Conservation (phyloP, 768 basidiomycete genomes). For the Vishniacozyma victoriae region DNA sequence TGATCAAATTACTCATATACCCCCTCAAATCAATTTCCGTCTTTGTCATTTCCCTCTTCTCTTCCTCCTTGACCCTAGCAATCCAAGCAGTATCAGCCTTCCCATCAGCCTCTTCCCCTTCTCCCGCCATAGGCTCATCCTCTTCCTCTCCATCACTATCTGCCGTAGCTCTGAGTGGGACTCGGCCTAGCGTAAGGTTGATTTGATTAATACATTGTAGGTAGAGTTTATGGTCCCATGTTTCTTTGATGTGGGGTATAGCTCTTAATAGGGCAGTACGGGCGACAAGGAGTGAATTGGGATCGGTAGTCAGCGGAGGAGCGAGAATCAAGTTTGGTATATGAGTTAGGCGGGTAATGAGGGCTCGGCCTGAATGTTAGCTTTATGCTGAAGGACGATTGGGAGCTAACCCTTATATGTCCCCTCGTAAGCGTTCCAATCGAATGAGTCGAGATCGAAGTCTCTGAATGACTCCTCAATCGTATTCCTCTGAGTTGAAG, state of each 20-base stretch:
- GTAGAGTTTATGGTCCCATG: slow-evolving; percentile 19
- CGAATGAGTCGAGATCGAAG: slow-evolving; percentile 19
- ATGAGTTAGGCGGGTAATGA: slow-evolving; percentile 31
- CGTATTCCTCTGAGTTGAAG: too few relatives aligned
- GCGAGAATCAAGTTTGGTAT: slow-evolving; percentile 15
- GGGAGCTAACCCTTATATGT: slow-evolving; percentile 27
- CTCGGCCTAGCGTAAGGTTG: neutral
- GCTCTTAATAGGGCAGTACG: slow-evolving; percentile 16
- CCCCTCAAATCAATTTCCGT: slow-evolving; percentile 91
- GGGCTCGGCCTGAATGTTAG: slow-evolving; percentile 24
- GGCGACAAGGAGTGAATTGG: slow-evolving; percentile 14
- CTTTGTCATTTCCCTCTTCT: slow-evolving; percentile 68
- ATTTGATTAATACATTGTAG: slow-evolving; percentile 1
- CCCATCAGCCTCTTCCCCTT: slow-evolving; percentile 5
- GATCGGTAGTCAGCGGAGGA: slow-evolving; percentile 4
- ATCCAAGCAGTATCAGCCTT: slow-evolving; percentile 61
- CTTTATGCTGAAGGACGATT: neutral
- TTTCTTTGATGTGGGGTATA: slow-evolving; percentile 23
- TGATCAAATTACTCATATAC: slow-evolving; percentile 94
- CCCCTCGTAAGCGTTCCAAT: slow-evolving; percentile 31
- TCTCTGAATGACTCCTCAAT: slow-evolving; percentile 3
- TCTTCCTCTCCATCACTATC: neutral
- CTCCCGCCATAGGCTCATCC: neutral
- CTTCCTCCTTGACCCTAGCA: slow-evolving; percentile 62
- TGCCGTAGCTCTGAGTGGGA: neutral